Evolutionary conservation across 2,329 filamentous ascomycete species (phyloP), one percentile per base, ranked within the genome.

Genomic region (Cladobotryum protrusum): DNA sequence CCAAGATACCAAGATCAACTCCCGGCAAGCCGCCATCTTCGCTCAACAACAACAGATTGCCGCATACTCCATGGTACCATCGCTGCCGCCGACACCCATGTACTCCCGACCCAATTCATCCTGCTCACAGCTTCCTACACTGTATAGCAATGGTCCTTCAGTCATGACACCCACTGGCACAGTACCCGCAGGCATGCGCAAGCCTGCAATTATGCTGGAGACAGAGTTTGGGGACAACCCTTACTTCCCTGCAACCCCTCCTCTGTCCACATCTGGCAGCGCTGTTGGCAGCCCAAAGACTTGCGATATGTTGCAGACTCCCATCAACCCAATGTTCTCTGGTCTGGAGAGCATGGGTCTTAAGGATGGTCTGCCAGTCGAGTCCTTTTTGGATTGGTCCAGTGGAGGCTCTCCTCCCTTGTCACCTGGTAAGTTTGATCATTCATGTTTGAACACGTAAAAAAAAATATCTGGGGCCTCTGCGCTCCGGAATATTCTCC

Each of bases 211-310:
- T 64, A 76, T 89, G 61, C 72, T 95, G 56, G 87, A 95, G 68
- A 89, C 87, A 14, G 85, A 90, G 59, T 79, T 87, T 54, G 72
- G 76, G 59, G 78, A 83, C 59, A 81, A 85, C 59, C 78, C 82
- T 57, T 87, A 85, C 70, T 89, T 88, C 63, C 91, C 91, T 33
- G 84, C 89, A 7, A 96, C 91, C 17, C 91, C 91, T 44, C 87
- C 90, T 42, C 78, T 96, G 61, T 96, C 91, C 19, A 85, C 87
- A 3, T 86, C 89, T 29, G 86, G 87, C 57, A 96, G 90, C 75
- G 83, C 81, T 50, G 86, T 89, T 62, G 89, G 88, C 73, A 96
- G 89, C 77, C 89, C 92, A 46, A 86, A 86, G 55, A 85, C 79
- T 68, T 85, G 78, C 64, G 88, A 90, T 55, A 73, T 89, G 56